Evolutionary conservation across 2,329 filamentous ascomycete species (phyloP), one percentile per base, ranked within the genome.

Genomic region (Pseudogymnoascus sp.): DNA sequence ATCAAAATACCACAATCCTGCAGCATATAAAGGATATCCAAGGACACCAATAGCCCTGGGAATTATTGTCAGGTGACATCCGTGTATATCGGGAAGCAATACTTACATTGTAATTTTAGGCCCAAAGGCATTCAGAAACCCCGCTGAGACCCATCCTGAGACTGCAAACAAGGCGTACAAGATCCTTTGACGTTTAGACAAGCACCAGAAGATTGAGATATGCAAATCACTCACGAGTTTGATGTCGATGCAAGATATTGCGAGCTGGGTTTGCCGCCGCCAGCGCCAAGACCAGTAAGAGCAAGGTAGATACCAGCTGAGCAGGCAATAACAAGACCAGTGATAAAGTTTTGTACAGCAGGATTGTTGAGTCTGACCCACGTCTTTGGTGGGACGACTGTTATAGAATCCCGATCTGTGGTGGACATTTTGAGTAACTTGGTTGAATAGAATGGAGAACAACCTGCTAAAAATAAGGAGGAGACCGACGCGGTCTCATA

Each of bases 191-290:
- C 8, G 5, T 41, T 41, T 41, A 41, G 38, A 41, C 38, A 41
- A 11, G 9, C 9, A 41, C 14, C 16, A 19, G 16, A 22, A 9
- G 9, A 41, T 12, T 41, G 38, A 12, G 8, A 41, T 19, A 41
- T 9, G n/a, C 38, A 22, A 41, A 19, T 22, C 9, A 41, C 38
- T 41, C 38, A 41, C 38, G 49, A 60, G 52, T 62, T 62, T 25
- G 52, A 35, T 25, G 35, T 36, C 25, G 61, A 36, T 5, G 61
- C 49, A 30, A 60, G 49, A 25, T 19, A 22, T 22, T 61, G 25
- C 42, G 65, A 66, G n/a, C 49, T 52, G 19, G 62, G 64, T 45
- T 66, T 66, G 19, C 65, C 62, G 9, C 64, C 65, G 16, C 65
- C 65, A 7, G 64, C 64, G n/a, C 64, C 64, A 19, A 66, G 62